phyloP scores from a whole-genome alignment of 495 filamentous ascomycete genomes.

The Astrocystis sublimbata region DNA sequence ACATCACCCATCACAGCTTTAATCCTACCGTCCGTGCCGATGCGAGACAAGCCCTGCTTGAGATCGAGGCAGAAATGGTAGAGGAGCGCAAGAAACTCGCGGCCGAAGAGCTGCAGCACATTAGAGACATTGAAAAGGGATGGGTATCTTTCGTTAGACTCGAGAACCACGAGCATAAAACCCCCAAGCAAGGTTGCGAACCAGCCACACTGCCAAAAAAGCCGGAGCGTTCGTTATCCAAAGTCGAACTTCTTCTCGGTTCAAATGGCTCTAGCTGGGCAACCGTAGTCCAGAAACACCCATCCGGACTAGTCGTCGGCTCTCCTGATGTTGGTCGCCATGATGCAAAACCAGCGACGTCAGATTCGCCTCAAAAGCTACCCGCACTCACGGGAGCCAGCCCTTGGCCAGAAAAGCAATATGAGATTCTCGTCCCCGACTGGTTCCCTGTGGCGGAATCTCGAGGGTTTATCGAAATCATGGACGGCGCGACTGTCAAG shows the following conservation, averaged over 20 bases:
- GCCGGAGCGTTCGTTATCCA: slow-evolving; percentile 10
- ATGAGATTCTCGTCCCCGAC: slow-evolving; percentile 22
- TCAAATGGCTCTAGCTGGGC: slow-evolving; percentile 9
- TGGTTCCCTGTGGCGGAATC: slow-evolving; percentile 36
- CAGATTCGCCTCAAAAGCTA: background rate
- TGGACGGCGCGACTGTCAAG: slow-evolving; percentile 2
- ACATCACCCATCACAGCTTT: background rate
- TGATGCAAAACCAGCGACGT: background rate
- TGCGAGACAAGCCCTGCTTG: background rate
- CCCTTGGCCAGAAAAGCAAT: background rate
- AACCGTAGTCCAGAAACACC: background rate
- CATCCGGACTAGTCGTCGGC: background rate
- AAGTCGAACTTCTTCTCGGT: slow-evolving; percentile 16
- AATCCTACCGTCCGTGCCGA: background rate
- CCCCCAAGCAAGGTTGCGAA: slow-evolving; percentile 10
- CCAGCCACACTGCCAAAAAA: background rate
- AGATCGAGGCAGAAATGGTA: slow-evolving; percentile 2
- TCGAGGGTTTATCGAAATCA: slow-evolving; percentile 6
- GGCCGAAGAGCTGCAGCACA: slow-evolving; percentile 5
- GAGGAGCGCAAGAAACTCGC: background rate
- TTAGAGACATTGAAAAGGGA: slow-evolving; percentile 19
- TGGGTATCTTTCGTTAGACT: slow-evolving; percentile 20
- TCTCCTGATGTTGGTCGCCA: background rate
- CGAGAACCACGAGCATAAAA: slow-evolving; percentile 11
- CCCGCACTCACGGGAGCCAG: background rate